A percentile compares a stretch with the other conserved stretches of the same genome.
phyloP scores from a whole-genome alignment of 495 filamentous ascomycete species.

The Penicillium paxilli region DNA sequence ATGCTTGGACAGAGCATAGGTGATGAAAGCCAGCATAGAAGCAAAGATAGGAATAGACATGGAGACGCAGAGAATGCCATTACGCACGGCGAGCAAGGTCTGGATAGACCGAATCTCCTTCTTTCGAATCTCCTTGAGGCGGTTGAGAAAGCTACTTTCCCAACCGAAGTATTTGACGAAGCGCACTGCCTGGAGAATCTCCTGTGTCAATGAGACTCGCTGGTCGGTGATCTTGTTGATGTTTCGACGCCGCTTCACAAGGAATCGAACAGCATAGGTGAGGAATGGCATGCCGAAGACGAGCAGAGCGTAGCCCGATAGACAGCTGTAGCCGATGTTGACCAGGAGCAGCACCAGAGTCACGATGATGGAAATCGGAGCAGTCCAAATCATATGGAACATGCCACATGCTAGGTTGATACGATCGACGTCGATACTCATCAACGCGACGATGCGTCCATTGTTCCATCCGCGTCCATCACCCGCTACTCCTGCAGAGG shows the following conservation, averaged over 20 bases:
- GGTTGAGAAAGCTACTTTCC: slow-evolving; percentile 82
- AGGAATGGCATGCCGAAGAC: slow-evolving; percentile 75
- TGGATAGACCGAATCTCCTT: slow-evolving; percentile 79
- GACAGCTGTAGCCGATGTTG: slow-evolving; percentile 84
- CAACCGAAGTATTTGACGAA: slow-evolving; percentile 98
- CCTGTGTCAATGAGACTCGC: slow-evolving; percentile 86
- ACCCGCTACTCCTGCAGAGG: slow-evolving; percentile 40
- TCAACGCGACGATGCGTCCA: slow-evolving; percentile 84
- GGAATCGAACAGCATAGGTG: slow-evolving; percentile 66
- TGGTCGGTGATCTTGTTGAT: slow-evolving; percentile 95
- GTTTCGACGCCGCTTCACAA: slow-evolving; percentile 67
- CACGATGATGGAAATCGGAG: slow-evolving; percentile 73
- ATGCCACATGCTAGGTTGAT: slow-evolving; percentile 81
- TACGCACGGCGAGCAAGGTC: slow-evolving; percentile 74
- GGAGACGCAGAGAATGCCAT: slow-evolving; percentile 77
- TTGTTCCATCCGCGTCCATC: slow-evolving; percentile 87
- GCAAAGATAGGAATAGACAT: slow-evolving; percentile 85
- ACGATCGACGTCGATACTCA: slow-evolving; percentile 91
- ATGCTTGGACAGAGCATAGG: slow-evolving; percentile 77
- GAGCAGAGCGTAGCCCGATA: slow-evolving; percentile 83
- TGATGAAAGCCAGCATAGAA: slow-evolving; percentile 94
- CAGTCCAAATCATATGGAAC: slow-evolving; percentile 89
- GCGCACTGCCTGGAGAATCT: slow-evolving; percentile 84
- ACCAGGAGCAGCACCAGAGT: slow-evolving; percentile 76
- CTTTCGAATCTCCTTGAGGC: slow-evolving; percentile 68